Evolutionary conservation across 2,329 filamentous ascomycete species (phyloP), one percentile per base, ranked within the genome.

Genomic region (Venturia oleaginea): DNA sequence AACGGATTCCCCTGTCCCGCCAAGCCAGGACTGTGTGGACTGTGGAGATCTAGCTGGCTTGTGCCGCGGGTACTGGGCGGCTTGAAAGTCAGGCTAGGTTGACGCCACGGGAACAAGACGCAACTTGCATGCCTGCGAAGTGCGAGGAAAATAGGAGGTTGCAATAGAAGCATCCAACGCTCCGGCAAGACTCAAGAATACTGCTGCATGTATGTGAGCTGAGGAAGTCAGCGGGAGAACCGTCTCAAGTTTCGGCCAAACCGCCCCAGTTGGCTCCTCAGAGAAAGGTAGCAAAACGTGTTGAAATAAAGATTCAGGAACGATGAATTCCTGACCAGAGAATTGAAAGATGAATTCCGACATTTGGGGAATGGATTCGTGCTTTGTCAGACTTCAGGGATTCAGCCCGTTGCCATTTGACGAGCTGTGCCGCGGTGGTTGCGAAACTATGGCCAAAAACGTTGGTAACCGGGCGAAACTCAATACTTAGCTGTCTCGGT

Each of bases 1-100:
- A 57, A 34, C 27, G 15, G 13, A 8, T 15, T n/a, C 27, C 51
- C 51, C 51, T 34, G 30, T 57, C 27, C 51, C 30, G 51, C 30
- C 51, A 51, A 51, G 51, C 17, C 51, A 32, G 10, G 30, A 7
- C 30, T 34, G 51, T 57, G 51, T 57, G 51, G 51, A 57, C 27
- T 57, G 51, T 57, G 51, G 51, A 57, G 51, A 54, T 54, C 48
- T 54, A 4, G 38, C 48, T 54, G 48, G 51, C 51, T n/a, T 57
- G 51, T 57, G 51, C 51, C 51, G 51, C 51, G 51, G 51, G 24
- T 22, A 30, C 46, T 51, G 24, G n/a, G 46, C n/a, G 46, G 30
- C 30, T 32, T n/a, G 27, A 34, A 19, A 51, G 46, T 27, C 46
- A 51, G 46, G 46, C 46, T 27, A 57, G 51, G 34, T 34, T n/a